Base-by-base conservation (phyloP, 2,329 filamentous ascomycete genomes). In the Fonsecaea multimorphosa region DNA sequence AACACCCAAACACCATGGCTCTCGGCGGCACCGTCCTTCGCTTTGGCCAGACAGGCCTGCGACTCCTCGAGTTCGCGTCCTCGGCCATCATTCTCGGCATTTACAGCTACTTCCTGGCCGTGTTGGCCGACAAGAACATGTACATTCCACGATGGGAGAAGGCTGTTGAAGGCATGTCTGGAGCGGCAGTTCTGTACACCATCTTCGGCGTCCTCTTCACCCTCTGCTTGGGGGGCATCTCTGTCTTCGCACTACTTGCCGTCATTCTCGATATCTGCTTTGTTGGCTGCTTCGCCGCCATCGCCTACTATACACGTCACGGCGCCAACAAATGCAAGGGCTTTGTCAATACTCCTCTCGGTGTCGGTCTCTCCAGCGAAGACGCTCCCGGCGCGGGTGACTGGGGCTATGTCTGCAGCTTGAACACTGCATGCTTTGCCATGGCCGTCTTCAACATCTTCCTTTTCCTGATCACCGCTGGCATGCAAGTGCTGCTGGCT, bases 71-170 rank as follows among this genome's bases (percentile, higher is more conserved):
- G 73, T 90, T 96, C 78, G 83, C 86, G 75, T 91, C 87, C 76
- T 84, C 89, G 8, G 87, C 84, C 65, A 84, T 96, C 71, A 85
- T 94, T 67, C 85, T 97, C 68, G 90, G 86, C 71, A 86, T 95
- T 74, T 93, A 90, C 83, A 89, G 88, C 57, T 97, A 96, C 83
- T 96, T 93, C 83, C 86, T 97, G 57, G 87, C 90, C 8, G 85
- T 90, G 8, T 85, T 93, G 14, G 77, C 85, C 68, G 86, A 89
- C 73, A 87, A 92, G 78, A 73, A 87, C 71, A 77, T 89, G 14
- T 64, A 74, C 64, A 93, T 93, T 70, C 82, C 85, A 19, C 86
- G 78, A 71, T 89, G 86, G 80, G 80, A 89, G 66, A 88, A 89
- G 63, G 91, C 91, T 31, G 91, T 95, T 63, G 88, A 89, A 74